Evolutionary conservation across 306 rosid species (phyloP), one percentile per base, ranked within the genome.

Genomic region (Erythrophleum fordii): DNA sequence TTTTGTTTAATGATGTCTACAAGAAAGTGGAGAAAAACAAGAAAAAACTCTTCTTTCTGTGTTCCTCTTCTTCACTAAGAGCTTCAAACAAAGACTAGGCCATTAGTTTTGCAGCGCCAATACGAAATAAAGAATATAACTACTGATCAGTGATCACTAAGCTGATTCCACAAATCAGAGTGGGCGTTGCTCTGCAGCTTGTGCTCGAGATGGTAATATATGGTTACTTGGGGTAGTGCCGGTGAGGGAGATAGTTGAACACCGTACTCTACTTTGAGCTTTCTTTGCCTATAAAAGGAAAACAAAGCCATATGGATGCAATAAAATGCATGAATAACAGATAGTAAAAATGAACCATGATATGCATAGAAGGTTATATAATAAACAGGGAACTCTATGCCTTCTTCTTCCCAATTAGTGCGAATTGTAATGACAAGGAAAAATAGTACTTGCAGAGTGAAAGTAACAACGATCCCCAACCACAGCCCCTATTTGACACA

Each of bases 391-490:
- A 80, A 29, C 11, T 51, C 37, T 35, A 46, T 13, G n/a, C 17
- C 51, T 69, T 91, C 84, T 74, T 85, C 72, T 31, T 87, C 85
- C 92, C 92, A 91, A 45, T 88, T 66, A 22, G 91, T 87, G 11
- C 84, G 83, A 42, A 87, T 49, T 52, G 86, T 62, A 13, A 87
- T 80, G 29, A 39, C 84, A 6, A 84, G 39, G 56, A 88, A 89
- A 71, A 81, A 85, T 13, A 69, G 34, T 12, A 77, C 81, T 87
- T 90, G 94, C n/a, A 91, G 83, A 45, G 52, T 0, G 3, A 91
- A 85, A 16, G 91, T 91, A 23, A 84, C 78, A 25, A 91, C 80
- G 77, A 88, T 83, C 9, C 94, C 94, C 70, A 81, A 65, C 92
- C 94, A 88, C 28, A 87, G 83, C 66, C 94, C 92, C 91, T 88